Percentiles rank a stretch among this genome's conserved stretches.
phyloP scores from a whole-genome alignment of 805 yeast genomes.

The Dipodascopsis uninucleata region DNA sequence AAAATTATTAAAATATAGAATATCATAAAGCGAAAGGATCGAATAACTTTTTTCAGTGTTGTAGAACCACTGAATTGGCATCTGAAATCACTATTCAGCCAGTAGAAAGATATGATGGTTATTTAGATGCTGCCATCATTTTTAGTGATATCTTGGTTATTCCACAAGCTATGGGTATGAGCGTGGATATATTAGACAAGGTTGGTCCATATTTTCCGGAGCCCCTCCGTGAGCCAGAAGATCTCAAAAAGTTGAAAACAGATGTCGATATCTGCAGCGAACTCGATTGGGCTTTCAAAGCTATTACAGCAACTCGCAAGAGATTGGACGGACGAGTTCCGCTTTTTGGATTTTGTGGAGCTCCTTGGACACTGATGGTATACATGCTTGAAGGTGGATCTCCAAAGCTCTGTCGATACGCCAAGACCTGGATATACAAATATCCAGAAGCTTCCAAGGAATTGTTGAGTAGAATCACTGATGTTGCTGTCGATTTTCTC shows the following conservation, averaged over 20 bases:
- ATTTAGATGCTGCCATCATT: constrained; percentile 94
- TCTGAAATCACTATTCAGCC: constrained; percentile 95
- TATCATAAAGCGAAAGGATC: constrained; percentile 84
- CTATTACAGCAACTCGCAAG: constrained; percentile 86
- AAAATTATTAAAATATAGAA: constrained; percentile 59
- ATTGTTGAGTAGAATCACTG: constrained; percentile 73
- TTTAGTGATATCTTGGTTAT: constrained; percentile 93
- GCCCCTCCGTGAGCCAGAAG: constrained; percentile 74
- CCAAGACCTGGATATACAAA: constrained; percentile 86
- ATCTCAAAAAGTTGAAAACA: constrained; percentile 52
- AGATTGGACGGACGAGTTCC: constrained; percentile 90
- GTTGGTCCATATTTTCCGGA: constrained; percentile 90
- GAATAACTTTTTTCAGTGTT: constrained; percentile 90
- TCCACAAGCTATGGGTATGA: constrained; percentile 98
- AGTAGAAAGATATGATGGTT: constrained; percentile 78
- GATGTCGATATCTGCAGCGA: constrained; percentile 70
- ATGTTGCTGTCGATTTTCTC: constrained; percentile 85
- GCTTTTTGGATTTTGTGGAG: constrained; percentile 90
- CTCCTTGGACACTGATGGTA: constrained; percentile 95
- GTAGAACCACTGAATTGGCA: constrained; percentile 91
- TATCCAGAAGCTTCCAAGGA: constrained; percentile 68
- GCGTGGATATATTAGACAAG: constrained; percentile 88
- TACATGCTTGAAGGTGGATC: constrained; percentile 96
- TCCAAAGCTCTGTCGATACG: constrained; percentile 82
- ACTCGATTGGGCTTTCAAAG: constrained; percentile 89